Percentiles rank a stretch among this genome's conserved stretches.
Conservation (phyloP, 192 early-diverging fungal species). For the Rhizoclosmatium globosum region DNA sequence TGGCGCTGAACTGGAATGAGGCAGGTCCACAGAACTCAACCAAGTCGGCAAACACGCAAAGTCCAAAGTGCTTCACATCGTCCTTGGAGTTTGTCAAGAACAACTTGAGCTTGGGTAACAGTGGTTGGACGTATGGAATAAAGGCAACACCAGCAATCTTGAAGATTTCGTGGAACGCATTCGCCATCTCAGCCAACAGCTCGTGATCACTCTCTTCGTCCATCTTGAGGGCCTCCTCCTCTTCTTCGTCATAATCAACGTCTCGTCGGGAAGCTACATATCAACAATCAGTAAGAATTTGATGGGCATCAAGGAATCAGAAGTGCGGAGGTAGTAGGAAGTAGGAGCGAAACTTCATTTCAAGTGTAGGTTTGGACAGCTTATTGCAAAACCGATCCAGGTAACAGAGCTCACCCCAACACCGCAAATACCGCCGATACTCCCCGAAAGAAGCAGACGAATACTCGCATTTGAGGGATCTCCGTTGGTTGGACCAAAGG, state of each 20-base stretch:
- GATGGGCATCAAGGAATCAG: background rate
- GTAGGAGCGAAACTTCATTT: conserved; percentile 34
- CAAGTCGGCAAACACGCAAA: conserved; percentile 93
- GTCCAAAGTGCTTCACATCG: conserved; percentile 78
- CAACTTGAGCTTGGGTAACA: conserved; percentile 75
- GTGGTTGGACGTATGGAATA: conserved; percentile 81
- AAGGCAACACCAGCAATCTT: conserved; percentile 76
- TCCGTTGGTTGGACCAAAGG: background rate
- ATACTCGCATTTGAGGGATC: conserved; percentile 6
- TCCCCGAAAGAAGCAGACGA: conserved; percentile 1
- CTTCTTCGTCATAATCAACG: conserved; percentile 90
- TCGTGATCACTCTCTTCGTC: conserved; percentile 85
- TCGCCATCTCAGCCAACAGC: conserved; percentile 83
- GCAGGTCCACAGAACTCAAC: conserved; percentile 87
- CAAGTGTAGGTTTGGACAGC: conserved; percentile 46
- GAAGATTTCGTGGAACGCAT: conserved; percentile 82
- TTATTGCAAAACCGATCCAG: conserved; percentile 3
- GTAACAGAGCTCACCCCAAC: conserved; percentile 11
- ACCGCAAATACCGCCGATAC: conserved; percentile 26
- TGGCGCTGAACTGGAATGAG: conserved; percentile 68
- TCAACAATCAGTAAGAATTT: background rate
- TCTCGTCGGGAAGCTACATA: conserved; percentile 67
- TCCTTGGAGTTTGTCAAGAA: conserved; percentile 43
- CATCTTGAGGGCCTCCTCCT: conserved; percentile 86
- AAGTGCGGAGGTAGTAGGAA: conserved; percentile 2